Percentiles rank a stretch among this genome's conserved stretches.
These are phyloP conservation scores for Entelexis paramagnoliae DNA, from an alignment of 1,139 yeast genomes.

Conservation along the genomic window DNA sequence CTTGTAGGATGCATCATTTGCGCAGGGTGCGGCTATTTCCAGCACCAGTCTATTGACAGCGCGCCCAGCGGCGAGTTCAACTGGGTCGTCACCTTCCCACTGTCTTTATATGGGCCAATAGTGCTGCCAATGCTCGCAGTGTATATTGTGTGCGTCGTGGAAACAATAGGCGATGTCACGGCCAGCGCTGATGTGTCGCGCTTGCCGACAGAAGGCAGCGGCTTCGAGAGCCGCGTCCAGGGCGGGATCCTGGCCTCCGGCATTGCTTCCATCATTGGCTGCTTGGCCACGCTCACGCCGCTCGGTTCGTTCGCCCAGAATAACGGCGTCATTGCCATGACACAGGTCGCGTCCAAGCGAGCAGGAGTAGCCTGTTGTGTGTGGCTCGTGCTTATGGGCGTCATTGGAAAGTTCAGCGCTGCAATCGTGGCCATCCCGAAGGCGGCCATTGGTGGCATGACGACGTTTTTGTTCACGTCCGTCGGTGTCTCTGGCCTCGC, in stretches of 20 bases:
- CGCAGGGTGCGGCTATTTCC: conserved; percentile 79
- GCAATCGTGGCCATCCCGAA: conserved; percentile 77
- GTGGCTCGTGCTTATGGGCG: conserved; percentile 72
- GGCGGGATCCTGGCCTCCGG: conserved; percentile 86
- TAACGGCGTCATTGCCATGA: conserved; percentile 83
- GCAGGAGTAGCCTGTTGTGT: conserved; percentile 89
- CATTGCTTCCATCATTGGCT: conserved; percentile 58
- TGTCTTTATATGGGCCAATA: conserved; percentile 68
- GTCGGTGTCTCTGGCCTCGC: conserved; percentile 84
- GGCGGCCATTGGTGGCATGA: conserved; percentile 86
- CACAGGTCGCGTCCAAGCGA: conserved; percentile 76
- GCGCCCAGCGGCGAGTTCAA: conserved; percentile 81
- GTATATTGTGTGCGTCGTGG: conserved; percentile 73
- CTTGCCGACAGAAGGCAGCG: conserved; percentile 58
- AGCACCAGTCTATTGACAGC: conserved; percentile 41
- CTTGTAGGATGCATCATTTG: conserved; percentile 84
- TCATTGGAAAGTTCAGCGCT: conserved; percentile 81
- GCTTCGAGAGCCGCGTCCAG: conserved; percentile 75
- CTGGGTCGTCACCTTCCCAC: conserved; percentile 77
- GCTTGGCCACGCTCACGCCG: conserved; percentile 58
- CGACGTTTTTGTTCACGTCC: conserved; percentile 74
- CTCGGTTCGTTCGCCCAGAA: conserved; percentile 87
- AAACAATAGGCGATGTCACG: conserved; percentile 85
- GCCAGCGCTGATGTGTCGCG: conserved; percentile 88
- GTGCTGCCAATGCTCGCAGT: conserved; percentile 77